Evolutionary conservation across 2,329 filamentous ascomycete species (phyloP).

Genomic region (Colletotrichum godetiae): DNA sequence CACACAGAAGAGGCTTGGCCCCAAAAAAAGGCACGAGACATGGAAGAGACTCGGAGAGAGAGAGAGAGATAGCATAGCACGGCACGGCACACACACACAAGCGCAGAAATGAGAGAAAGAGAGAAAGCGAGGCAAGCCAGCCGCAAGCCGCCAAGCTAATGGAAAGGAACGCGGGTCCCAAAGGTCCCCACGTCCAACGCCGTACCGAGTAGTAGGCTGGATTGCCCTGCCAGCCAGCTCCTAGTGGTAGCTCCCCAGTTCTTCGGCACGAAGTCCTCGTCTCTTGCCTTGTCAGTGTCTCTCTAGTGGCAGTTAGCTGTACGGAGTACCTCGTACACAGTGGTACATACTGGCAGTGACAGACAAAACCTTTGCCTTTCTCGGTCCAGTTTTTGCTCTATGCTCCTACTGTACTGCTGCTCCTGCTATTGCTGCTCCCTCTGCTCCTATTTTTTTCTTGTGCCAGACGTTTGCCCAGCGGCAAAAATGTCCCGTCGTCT

Average conservation of each 20-base stretch:
- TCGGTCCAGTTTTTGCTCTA: neutral
- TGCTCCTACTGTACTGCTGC: neutral
- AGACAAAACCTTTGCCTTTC: neutral
- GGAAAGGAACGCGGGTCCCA: neutral
- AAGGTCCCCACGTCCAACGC: conserved; percentile 13
- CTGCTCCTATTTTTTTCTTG: neutral
- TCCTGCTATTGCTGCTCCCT: neutral
- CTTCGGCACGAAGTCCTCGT: neutral
- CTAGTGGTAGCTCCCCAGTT: conserved; percentile 3
- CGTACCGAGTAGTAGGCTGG: neutral
- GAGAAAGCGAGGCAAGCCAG: neutral
- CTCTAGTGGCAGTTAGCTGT: neutral
- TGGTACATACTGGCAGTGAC: neutral
- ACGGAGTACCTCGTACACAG: neutral
- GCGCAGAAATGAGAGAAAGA: neutral
- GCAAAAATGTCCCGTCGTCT: conserved; percentile 23
- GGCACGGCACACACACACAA: too few relatives aligned
- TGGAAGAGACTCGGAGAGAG: neutral
- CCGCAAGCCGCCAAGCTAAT: neutral
- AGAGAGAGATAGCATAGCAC: neutral
- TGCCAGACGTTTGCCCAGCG: neutral
- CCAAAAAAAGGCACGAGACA: neutral
- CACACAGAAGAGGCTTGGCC: neutral
- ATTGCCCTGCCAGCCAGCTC: conserved; percentile 1
- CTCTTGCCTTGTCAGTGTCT: conserved; percentile 4